A percentile compares a stretch with the other conserved stretches of the same genome.
These are phyloP conservation scores for Cutaneotrichosporon mucoides DNA, from an alignment of 1,284 basidiomycete genomes.

Conservation along the genomic window DNA sequence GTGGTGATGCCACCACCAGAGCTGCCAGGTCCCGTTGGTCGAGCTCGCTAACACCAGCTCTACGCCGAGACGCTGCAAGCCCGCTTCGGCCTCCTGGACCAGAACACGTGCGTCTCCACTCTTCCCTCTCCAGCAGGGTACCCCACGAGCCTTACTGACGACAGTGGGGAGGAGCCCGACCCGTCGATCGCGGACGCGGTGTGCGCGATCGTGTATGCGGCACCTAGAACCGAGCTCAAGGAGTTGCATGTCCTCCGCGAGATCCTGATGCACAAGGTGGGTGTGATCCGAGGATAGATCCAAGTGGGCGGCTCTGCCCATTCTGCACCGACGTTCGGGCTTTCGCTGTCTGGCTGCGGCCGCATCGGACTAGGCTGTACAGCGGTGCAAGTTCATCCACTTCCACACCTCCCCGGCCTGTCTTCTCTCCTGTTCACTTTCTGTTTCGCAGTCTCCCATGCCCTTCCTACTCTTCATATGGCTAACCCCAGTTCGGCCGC, in stretches of 20 bases:
- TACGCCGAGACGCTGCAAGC: slow-evolving; percentile 91
- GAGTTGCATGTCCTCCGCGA: slow-evolving; percentile 89
- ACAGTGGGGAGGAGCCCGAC: slow-evolving; percentile 75
- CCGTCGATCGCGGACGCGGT: slow-evolving; percentile 68
- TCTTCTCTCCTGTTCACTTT: too few relatives aligned
- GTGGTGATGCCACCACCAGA: too few relatives aligned
- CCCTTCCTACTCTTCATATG: background rate
- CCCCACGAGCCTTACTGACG: background rate
- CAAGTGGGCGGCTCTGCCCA: too few relatives aligned
- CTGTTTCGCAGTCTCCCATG: too few relatives aligned
- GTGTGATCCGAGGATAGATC: slow-evolving; percentile 1
- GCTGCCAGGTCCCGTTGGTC: too few relatives aligned
- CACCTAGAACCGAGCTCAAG: slow-evolving; percentile 84
- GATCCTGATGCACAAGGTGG: slow-evolving; percentile 76
- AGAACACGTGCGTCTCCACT: slow-evolving; percentile 24
- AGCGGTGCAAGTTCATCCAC: too few relatives aligned
- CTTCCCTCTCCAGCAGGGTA: too few relatives aligned
- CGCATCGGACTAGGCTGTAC: too few relatives aligned
- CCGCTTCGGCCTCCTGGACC: slow-evolving; percentile 82
- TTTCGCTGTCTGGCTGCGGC: too few relatives aligned
- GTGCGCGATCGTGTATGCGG: slow-evolving; percentile 78
- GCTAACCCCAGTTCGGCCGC: slow-evolving; percentile 38
- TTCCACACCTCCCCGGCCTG: too few relatives aligned
- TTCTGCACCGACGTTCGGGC: background rate
- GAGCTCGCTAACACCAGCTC: slow-evolving; percentile 49